A percentile compares a stretch with the other conserved stretches of the same genome.
These are phyloP conservation scores for Trichosporon ovoides DNA, from an alignment of 1,284 basidiomycete genomes.

Conservation along the genomic window DNA sequence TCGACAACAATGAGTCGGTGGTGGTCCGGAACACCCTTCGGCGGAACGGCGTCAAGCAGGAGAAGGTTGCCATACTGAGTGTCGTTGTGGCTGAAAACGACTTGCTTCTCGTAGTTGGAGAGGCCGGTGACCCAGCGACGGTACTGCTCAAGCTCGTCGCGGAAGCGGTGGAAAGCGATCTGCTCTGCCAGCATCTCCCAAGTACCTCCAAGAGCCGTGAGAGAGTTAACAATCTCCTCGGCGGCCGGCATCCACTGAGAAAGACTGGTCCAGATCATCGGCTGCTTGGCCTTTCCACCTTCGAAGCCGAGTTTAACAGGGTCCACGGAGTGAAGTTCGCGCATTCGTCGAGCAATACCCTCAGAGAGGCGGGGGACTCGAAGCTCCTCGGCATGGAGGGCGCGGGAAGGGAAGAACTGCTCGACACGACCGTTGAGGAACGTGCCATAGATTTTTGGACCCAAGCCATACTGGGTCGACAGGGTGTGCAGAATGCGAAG, in stretches of 20 bases:
- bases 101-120: conserved; percentile 35
- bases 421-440: conserved; percentile 89
- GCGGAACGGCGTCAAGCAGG: conserved; percentile 57
- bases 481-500: conserved; percentile 80
- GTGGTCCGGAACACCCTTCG: conserved; percentile 50
- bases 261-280: conserved; percentile 58
- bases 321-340: conserved; percentile 86
- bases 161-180: conserved; percentile 41
- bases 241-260: conserved; percentile 54
- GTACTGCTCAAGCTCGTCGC: conserved; percentile 43
- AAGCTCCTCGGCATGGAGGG: conserved; percentile 69
- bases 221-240: conserved; percentile 28
- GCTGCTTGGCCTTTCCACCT: conserved; percentile 56
- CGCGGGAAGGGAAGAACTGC: conserved; percentile 83
- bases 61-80: conserved; percentile 91
- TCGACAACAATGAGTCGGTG: conserved; percentile 84
- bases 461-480: conserved; percentile 76
- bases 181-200: conserved; percentile 43
- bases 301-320: conserved; percentile 58
- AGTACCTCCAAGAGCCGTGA: conserved; percentile 29
- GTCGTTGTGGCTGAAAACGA: conserved; percentile 65
- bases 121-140: conserved; percentile 35
- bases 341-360: conserved; percentile 85
- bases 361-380: conserved; percentile 66
- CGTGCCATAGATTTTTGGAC: conserved; percentile 85